Evolutionary conservation across 192 early-diverging fungal genomes (phyloP).

Genomic region (Backusella mclennaniae): DNA sequence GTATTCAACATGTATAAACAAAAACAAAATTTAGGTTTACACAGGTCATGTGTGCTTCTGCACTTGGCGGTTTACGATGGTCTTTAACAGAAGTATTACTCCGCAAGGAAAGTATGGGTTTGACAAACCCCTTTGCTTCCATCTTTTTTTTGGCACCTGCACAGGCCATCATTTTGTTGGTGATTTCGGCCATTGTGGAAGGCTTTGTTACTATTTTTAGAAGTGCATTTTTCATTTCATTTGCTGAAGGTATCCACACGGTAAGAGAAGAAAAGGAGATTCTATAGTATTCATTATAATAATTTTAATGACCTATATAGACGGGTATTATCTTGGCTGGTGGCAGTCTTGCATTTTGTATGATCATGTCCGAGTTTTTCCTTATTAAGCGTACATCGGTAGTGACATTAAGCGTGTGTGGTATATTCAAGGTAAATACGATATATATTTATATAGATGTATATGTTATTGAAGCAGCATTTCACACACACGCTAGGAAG

Average conservation of each 20-base stretch:
- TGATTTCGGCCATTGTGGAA: constrained; percentile 68
- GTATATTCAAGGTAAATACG: constrained; percentile 65
- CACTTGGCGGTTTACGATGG: constrained; percentile 89
- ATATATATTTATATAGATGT: no score
- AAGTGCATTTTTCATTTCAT: constrained; percentile 51
- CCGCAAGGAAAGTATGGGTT: constrained; percentile 67
- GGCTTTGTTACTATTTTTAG: constrained; percentile 48
- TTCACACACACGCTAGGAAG: constrained; percentile 55
- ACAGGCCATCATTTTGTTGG: constrained; percentile 63
- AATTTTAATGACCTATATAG: background rate
- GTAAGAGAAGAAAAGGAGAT: constrained; percentile 14
- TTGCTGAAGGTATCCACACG: constrained; percentile 36
- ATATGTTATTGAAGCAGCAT: no score
- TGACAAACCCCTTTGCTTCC: constrained; percentile 88
- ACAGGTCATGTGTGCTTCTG: constrained; percentile 75
- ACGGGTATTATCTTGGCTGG: constrained; percentile 64
- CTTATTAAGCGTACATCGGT: constrained; percentile 83
- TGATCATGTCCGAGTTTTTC: constrained; percentile 86
- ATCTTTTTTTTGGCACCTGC: constrained; percentile 83
- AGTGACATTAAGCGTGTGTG: constrained; percentile 85
- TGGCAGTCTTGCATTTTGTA: constrained; percentile 81
- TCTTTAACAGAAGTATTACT: constrained; percentile 85
- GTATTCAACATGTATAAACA: background rate
- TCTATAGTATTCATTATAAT: no score
- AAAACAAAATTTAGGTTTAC: constrained; percentile 48